Evolutionary conservation across 75 land plant genomes (phyloP).

Genomic region (Sequoiadendron giganteum): DNA sequence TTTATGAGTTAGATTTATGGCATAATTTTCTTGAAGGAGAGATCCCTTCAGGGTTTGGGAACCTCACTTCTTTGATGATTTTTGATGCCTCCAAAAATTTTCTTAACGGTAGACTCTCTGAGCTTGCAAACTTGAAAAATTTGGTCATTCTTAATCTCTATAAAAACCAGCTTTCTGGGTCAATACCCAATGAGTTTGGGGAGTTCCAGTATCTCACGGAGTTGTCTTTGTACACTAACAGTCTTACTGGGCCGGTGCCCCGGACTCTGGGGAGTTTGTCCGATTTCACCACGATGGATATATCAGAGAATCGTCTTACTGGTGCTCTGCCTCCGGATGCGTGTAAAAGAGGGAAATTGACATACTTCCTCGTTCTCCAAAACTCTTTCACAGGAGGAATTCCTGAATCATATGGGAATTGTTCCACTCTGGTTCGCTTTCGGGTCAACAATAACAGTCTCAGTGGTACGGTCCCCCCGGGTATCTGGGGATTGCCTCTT

Average conservation of each 20-base stretch:
- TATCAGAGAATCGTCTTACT: constrained; percentile 47
- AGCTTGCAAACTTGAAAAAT: constrained; percentile 41
- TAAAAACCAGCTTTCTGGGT: constrained; percentile 56
- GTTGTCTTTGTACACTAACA: constrained; percentile 47
- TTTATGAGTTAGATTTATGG: constrained; percentile 60
- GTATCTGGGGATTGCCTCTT: constrained; percentile 74
- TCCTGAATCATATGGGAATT: constrained; percentile 68
- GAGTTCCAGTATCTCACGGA: constrained; percentile 40
- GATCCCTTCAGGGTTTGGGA: constrained; percentile 57
- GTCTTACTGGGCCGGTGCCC: constrained; percentile 59
- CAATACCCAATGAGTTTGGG: constrained; percentile 63
- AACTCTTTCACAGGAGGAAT: constrained; percentile 72
- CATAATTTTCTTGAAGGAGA: constrained; percentile 47
- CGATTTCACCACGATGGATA: constrained; percentile 59
- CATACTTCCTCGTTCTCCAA: constrained; percentile 51
- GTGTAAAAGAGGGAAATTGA: constrained; percentile 59
- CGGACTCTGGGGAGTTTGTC: constrained; percentile 53
- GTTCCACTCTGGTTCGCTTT: constrained; percentile 54
- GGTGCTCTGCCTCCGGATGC: constrained; percentile 68
- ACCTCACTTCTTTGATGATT: constrained; percentile 38
- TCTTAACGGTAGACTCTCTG: constrained; percentile 54
- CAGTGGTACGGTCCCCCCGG: constrained; percentile 59
- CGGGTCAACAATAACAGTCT: constrained; percentile 61
- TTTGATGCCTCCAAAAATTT: constrained; percentile 58
- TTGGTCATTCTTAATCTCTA: constrained; percentile 55